Base-by-base conservation (phyloP, 2,329 filamentous ascomycete genomes). In the Parastagonospora nodorum region DNA sequence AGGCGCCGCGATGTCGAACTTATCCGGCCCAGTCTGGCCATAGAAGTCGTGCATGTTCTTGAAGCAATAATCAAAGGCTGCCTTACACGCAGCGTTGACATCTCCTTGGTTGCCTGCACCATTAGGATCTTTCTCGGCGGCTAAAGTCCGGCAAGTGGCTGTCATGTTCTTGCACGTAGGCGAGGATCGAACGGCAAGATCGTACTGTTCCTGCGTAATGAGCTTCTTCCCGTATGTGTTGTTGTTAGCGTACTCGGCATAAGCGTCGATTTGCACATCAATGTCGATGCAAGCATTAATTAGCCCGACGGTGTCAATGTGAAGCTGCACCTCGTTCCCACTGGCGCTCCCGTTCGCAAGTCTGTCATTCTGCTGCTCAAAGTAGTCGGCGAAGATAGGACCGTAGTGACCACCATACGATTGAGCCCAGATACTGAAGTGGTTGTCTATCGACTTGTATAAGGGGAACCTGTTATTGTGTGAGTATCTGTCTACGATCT, bases 401-500 rank as follows among this genome's bases (percentile, higher is more conserved):
- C 78, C 80, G 57, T 82, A 84, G 57, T 81, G 42, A 9, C 42
- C 42, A 8, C n/a, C 15, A 19, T 45, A 45, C 2, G 42, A 45
- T 29, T 45, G 16, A 1, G 72, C 72, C 36, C 66, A 72, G 5
- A 79, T 77, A 52, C 78, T 82, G 48, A 84, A 69, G 6, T 77
- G 78, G 48, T 84, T 80, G 52, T 84, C 80, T 35, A 78, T 77
- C 5, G 79, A 78, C 62, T 81, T 77, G 61, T 87, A 87, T 19
- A 77, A 76, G 0, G 83, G 84, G 50, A 88, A 88, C 24, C 56
- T 55, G 14, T 8, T 1, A 12, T 5, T 4, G 14, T 37, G 43
- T 56, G 11, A 56, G 50, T 14, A 10, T 11, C 14, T n/a, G 16
- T 8, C 33, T 28, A 8, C 5, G 16, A 19, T 9, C 12, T 6